Base-by-base conservation (phyloP, 1,139 yeast genomes). In the Yamadazyma trypodendri region DNA sequence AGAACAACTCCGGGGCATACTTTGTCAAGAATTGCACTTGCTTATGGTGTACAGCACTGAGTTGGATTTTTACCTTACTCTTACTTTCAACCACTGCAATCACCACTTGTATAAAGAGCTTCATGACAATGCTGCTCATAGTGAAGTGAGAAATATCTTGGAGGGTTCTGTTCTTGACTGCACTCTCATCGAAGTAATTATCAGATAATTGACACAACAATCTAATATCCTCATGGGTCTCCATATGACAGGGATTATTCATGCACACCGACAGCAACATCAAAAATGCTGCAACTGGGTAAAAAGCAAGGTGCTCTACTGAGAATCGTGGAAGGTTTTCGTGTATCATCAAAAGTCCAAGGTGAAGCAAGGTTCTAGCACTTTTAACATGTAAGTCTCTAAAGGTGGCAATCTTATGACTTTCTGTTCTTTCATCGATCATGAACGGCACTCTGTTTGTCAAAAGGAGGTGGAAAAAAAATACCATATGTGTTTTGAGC, bases 271-370 rank as follows among this genome's bases (percentile, higher is more conserved):
- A 63, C 13, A 59, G 41, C 2, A 70, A 41, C 39, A 56, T 58
- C 32, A 68, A 52, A 39, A 60, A 66, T 2, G 73, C 75, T 14
- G 64, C 54, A 31, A 65, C 54, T 0, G 72, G 68, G 40, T 53
- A 67, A 38, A 60, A 61, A 22, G 58, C 34, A 10, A 62, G 40
- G 69, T 72, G 65, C 35, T 61, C 61, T 35, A 52, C 46, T 25
- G 53, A 54, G 2, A 65, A 51, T 2, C 17, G 9, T 5, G 34
- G 22, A 7, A 27, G 14, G 3, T 16, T 18, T 10, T 30, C 17
- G 6, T 15, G 18, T 4, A 21, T 24, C n/a, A 53, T 40, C 0
- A 58, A 49, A n/a, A 52, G 46, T 1, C 55, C 52, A 20, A 67
- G 40, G 13, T 54, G 51, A 21, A 69, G 47, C 6, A 68, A 56